Evolutionary conservation across 345 rosid species (phyloP).

Genomic region (Viola odorata): DNA sequence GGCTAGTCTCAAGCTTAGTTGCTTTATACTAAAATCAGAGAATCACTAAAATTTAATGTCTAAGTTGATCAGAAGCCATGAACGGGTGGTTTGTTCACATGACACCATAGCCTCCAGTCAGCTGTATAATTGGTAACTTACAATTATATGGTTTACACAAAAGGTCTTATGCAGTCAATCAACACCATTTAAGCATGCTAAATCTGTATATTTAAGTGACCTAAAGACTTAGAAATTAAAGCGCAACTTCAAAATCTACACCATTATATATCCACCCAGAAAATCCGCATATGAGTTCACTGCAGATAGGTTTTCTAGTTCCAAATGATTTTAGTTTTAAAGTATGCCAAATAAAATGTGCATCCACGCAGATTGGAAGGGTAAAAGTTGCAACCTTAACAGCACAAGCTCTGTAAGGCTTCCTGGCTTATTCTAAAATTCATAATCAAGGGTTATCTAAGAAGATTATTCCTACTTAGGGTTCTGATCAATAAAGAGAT

Average conservation of each 20-base stretch:
- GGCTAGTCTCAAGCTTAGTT: background rate
- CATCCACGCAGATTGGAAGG: no score
- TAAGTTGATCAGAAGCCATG: background rate
- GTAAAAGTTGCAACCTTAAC: constrained; percentile 2
- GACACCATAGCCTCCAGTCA: background rate
- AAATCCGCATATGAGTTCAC: no score
- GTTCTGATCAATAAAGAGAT: background rate
- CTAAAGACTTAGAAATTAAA: no score
- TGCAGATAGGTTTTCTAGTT: no score
- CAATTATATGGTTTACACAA: background rate
- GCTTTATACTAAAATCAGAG: background rate
- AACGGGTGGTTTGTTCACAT: background rate
- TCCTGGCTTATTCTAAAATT: background rate
- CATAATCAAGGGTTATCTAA: background rate
- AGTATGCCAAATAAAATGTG: no score
- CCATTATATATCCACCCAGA: no score
- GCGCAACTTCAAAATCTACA: no score
- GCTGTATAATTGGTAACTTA: background rate
- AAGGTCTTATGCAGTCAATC: background rate
- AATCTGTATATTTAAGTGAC: background rate
- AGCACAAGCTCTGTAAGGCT: background rate
- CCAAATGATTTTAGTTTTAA: no score
- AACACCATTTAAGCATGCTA: background rate
- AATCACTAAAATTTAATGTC: no score
- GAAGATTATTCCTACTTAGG: background rate